Base-by-base conservation (phyloP, 192 early-diverging fungal species). In the Allomyces macrogynus region DNA sequence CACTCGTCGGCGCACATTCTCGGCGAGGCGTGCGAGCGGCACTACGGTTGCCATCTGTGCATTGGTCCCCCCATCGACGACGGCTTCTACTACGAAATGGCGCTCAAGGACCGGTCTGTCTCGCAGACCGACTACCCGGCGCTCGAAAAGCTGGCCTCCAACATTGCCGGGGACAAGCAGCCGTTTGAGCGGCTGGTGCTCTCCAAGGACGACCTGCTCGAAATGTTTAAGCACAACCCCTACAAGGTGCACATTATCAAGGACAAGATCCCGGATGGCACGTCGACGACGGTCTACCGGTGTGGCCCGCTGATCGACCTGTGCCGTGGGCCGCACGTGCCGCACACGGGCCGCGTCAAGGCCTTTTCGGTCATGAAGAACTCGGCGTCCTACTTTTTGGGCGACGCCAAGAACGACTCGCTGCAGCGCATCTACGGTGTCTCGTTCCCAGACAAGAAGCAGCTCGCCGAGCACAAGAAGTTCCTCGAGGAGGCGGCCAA, bases 401-500 rank as follows among this genome's bases (percentile, higher is more conserved):
- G 91, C 67, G 89, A 97, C 71, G 83, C 93, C 65, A 91, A 89
- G 66, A 96, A 96, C 77, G 96, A 97, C 71, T 93, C 94, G 60
- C 82, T 99, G 62, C 96, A 99, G 78, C 91, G 96, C 71, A 80
- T 99, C 64, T 97, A 99, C 76, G 96, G 96, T 65, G 89, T 99
- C 64, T 95, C 94, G 64, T 99, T 99, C 87, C 96, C 96, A 16
- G 96, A 99, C 71, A 86, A 82, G 72, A 97, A 99, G 86, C 85
- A 89, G 75, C 86, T 99, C 89, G 87, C 88, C 64, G 87, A 95
- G 77, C 87, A 93, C 75, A 90, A 92, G 73, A 80, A 89, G 71
- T 96, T 99, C 74, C 72, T 99, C 73, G 93, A 89, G 68, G 95
- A 96, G 76, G 94, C 94, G 23, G 86, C 88, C 25, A 93, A 92